Percentiles rank a stretch among this genome's conserved stretches.
These are phyloP conservation scores for Sclerotinia minor DNA, from an alignment of 2,329 filamentous ascomycete species.

Conservation along the genomic window DNA sequence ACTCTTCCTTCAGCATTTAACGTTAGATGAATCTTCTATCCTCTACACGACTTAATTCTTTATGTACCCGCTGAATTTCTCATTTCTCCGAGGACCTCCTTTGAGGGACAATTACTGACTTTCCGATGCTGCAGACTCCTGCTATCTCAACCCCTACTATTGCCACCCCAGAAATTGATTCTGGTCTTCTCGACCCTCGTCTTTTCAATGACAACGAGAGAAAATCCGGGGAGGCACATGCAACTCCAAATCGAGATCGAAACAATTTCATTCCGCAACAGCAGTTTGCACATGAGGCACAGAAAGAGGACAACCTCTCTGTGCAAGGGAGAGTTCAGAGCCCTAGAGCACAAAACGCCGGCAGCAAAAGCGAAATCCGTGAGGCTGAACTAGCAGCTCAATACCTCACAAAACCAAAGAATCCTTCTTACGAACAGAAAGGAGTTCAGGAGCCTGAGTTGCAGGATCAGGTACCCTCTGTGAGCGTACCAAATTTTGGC, in stretches of 20 bases:
- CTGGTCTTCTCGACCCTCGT: neutral
- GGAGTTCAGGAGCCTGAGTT: neutral
- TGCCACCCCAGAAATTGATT: neutral
- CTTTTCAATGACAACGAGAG: too few relatives aligned
- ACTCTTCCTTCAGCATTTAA: neutral
- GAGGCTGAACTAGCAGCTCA: neutral
- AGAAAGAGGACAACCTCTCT: neutral
- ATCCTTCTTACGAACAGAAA: neutral
- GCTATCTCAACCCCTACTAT: neutral
- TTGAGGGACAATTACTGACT: neutral
- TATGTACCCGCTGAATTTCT: neutral
- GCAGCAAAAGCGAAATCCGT: neutral
- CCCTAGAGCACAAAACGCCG: neutral
- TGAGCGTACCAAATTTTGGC: fast-evolving
- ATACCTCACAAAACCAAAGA: fast-evolving
- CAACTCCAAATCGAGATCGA: too few relatives aligned
- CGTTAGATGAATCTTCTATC: neutral
- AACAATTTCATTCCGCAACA: neutral
- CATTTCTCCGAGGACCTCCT: neutral
- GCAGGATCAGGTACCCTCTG: neutral
- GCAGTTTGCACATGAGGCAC: neutral
- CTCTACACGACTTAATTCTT: neutral
- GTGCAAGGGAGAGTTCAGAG: too few relatives aligned
- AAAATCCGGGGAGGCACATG: neutral
- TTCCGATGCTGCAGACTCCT: neutral